A percentile compares a stretch with the other conserved stretches of the same genome.
Evolutionary conservation across 306 rosid species (phyloP).

Genomic region (Aeschynomene evenia): DNA sequence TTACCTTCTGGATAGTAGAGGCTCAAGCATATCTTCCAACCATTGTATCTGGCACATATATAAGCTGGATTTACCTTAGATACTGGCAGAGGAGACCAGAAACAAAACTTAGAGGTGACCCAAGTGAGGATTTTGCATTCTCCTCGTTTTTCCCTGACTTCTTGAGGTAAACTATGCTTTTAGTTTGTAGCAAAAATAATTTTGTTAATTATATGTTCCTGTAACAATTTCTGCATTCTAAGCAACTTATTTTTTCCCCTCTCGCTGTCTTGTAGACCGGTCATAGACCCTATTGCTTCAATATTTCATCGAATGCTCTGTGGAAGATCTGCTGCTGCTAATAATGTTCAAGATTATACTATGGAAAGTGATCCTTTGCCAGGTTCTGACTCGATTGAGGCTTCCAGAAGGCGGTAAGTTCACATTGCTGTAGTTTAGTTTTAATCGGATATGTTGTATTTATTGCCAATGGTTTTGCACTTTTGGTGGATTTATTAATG

Average conservation of each 20-base stretch:
- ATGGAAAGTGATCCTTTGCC: slow-evolving; percentile 61
- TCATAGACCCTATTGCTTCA: slow-evolving; percentile 71
- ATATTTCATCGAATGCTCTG: slow-evolving; percentile 77
- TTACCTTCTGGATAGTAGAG: slow-evolving; percentile 58
- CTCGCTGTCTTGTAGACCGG: slow-evolving; percentile 52
- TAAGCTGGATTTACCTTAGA: slow-evolving; percentile 91
- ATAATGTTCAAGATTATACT: slow-evolving; percentile 43
- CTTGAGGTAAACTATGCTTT: slow-evolving; percentile 45
- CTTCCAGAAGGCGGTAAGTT: slow-evolving; percentile 74
- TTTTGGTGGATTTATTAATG: background rate
- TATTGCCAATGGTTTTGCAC: background rate
- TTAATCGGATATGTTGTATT: background rate
- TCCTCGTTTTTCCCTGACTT: slow-evolving; percentile 80
- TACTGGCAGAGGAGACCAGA: slow-evolving; percentile 83
- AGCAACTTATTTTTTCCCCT: background rate
- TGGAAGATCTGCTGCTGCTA: slow-evolving; percentile 64
- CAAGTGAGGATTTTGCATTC: slow-evolving; percentile 89
- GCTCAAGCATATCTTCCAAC: slow-evolving; percentile 68
- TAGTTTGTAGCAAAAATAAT: background rate
- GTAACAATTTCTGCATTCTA: slow-evolving; percentile 7
- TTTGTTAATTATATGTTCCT: background rate
- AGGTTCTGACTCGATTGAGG: slow-evolving; percentile 87
- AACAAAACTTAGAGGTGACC: slow-evolving; percentile 78
- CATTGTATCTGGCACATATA: slow-evolving; percentile 69
- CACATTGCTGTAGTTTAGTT: background rate